Evolutionary conservation across 257 asterid genomes (phyloP).

Genomic region (Parsonsia alboflavescens): DNA sequence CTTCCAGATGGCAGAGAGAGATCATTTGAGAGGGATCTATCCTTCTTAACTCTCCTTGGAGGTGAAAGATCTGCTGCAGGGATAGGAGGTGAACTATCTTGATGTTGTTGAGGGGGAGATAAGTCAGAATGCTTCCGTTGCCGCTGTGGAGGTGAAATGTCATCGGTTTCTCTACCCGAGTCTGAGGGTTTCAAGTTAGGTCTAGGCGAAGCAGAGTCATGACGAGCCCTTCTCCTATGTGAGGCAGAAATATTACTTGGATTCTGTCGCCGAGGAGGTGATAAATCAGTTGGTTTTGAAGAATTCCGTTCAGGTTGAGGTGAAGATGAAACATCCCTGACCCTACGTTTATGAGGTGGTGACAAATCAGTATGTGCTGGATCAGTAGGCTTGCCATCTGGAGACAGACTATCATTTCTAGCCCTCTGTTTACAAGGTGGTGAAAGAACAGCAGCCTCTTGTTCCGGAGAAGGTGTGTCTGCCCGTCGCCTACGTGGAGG

Average conservation of each 20-base stretch:
- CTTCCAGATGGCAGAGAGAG: conserved; percentile 20
- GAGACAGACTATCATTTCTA: conserved; percentile 51
- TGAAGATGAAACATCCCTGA: conserved; percentile 26
- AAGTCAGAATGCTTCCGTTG: conserved; percentile 25
- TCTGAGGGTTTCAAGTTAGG: conserved; percentile 19
- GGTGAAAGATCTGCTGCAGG: conserved; percentile 43
- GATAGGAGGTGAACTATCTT: conserved; percentile 22
- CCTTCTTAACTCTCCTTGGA: conserved; percentile 49
- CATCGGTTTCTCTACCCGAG: conserved; percentile 9
- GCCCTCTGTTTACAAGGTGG: conserved; percentile 51
- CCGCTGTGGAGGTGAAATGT: conserved; percentile 48
- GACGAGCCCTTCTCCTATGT: conserved; percentile 31
- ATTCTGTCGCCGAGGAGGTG: conserved; percentile 24
- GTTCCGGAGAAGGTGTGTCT: conserved; percentile 27
- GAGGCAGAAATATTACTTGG: conserved; percentile 16
- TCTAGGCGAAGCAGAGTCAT: conserved; percentile 55
- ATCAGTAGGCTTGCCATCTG: conserved; percentile 24
- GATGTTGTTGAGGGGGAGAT: conserved; percentile 58
- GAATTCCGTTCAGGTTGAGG: conserved; percentile 18
- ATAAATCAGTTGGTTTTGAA: conserved; percentile 17
- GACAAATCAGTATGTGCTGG: conserved; percentile 33
- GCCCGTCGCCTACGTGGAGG: conserved; percentile 21
- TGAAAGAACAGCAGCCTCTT: conserved; percentile 28
- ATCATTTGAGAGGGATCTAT: conserved; percentile 20
- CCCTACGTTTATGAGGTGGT: conserved; percentile 30